Evolutionary conservation across 768 basidiomycete species (phyloP).

Genomic region (Suillus sp.): DNA sequence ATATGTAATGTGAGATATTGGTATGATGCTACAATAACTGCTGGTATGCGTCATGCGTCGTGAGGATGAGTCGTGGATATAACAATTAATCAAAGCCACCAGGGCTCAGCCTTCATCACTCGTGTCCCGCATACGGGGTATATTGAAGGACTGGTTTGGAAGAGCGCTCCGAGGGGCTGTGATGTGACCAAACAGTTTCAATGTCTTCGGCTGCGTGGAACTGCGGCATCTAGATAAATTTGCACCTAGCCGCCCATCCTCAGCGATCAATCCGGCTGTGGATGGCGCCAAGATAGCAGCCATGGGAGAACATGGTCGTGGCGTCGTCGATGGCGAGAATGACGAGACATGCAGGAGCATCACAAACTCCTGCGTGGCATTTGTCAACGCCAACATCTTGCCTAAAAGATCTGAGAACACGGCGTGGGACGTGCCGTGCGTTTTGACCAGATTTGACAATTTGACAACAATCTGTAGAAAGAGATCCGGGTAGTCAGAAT

Average conservation of each 20-base stretch:
- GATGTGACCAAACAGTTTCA: conserved; percentile 38
- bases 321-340: conserved; percentile 60
- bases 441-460: conserved; percentile 73
- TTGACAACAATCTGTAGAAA: conserved; percentile 66
- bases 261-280: conserved; percentile 29
- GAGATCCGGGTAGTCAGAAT: not conserved
- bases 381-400: conserved; percentile 75
- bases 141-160: conserved; percentile 49
- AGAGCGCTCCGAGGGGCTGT: conserved; percentile 53
- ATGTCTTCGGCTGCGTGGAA: conserved; percentile 47
- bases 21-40: conserved; percentile 9
- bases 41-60: not conserved
- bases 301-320: conserved; percentile 64
- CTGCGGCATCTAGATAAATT: conserved; percentile 63
- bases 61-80: conserved; percentile 3
- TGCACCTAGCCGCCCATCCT: conserved; percentile 53
- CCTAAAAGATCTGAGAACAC: conserved; percentile 62
- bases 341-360: conserved; percentile 86
- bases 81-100: conserved; percentile 12
- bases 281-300: conserved; percentile 30
- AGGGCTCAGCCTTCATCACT: conserved; percentile 36
- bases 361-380: conserved; percentile 84
- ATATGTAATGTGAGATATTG: conserved; percentile 12
- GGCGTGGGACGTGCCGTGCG: conserved; percentile 54
- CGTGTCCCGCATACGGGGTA: conserved; percentile 31